Evolutionary conservation across 2,329 filamentous ascomycete species (phyloP).

Genomic region (Conoideocrella luteorostrata): DNA sequence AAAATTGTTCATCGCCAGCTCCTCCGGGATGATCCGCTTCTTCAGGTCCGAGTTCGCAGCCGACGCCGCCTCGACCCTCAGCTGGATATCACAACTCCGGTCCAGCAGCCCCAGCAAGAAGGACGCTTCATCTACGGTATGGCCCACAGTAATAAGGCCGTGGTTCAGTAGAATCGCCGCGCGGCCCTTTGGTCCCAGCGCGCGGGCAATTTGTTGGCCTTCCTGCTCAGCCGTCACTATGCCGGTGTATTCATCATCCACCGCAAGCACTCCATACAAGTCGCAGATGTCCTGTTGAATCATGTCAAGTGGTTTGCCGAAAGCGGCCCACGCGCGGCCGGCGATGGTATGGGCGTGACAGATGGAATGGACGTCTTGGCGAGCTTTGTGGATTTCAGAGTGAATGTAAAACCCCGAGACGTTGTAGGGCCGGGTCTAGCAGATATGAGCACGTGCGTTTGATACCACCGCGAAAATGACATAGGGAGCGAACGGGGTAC

Average conservation of each 20-base stretch:
- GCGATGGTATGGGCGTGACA: conserved; percentile 63
- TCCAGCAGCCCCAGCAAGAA: conserved; percentile 66
- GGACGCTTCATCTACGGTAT: conserved; percentile 67
- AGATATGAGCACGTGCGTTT: too few relatives aligned
- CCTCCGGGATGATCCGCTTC: conserved; percentile 35
- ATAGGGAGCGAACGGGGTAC: too few relatives aligned
- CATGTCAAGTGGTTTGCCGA: conserved; percentile 62
- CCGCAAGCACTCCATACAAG: conserved; percentile 55
- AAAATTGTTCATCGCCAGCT: conserved; percentile 33
- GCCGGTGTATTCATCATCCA: conserved; percentile 53
- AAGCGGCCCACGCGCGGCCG: conserved; percentile 62
- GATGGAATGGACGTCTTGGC: conserved; percentile 58
- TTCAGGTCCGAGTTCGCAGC: conserved; percentile 34
- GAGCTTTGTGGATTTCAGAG: conserved; percentile 58
- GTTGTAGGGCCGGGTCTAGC: conserved; percentile 50
- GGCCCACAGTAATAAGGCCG: conserved; percentile 63
- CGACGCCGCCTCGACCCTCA: conserved; percentile 59
- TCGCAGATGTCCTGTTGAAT: conserved; percentile 61
- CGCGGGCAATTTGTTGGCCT: conserved; percentile 55
- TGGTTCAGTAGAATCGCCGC: conserved; percentile 65
- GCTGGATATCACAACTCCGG: conserved; percentile 60
- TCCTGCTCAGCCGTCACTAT: conserved; percentile 56
- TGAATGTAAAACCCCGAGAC: conserved; percentile 66
- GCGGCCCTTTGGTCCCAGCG: conserved; percentile 52
- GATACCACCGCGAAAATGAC: too few relatives aligned